These are phyloP conservation scores for Trichoderma asperelloides DNA, from an alignment of 495 filamentous ascomycete genomes.

Conservation along the genomic window DNA sequence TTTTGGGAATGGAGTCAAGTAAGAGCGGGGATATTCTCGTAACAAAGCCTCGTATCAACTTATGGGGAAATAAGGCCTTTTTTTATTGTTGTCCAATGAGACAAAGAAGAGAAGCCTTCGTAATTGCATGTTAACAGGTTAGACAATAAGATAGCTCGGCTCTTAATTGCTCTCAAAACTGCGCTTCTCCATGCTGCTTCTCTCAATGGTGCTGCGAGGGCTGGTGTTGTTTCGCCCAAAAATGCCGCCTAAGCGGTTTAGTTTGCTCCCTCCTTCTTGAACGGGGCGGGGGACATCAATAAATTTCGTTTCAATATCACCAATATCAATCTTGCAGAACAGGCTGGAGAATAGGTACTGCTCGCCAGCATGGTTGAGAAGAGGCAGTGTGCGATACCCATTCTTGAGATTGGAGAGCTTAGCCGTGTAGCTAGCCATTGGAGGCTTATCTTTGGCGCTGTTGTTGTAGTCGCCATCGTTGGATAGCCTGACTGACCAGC, in stretches of 20 bases:
- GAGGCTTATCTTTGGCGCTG: constrained; percentile 42
- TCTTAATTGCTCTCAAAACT: constrained; percentile 8
- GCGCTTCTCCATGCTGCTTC: constrained; percentile 34
- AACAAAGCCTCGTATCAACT: too few species aligned
- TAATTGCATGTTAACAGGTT: too few species aligned
- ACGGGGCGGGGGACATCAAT: constrained; percentile 31
- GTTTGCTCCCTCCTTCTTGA: constrained; percentile 33
- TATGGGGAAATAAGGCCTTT: too few species aligned
- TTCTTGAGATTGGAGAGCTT: constrained; percentile 84
- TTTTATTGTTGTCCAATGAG: too few species aligned
- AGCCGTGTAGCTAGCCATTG: constrained; percentile 80
- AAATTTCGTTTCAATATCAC: constrained; percentile 44
- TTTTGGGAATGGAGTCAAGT: neutral
- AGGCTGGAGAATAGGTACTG: constrained; percentile 90
- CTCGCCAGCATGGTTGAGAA: constrained; percentile 81
- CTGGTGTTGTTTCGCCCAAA: constrained; percentile 32
- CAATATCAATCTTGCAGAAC: constrained; percentile 74
- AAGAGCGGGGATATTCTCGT: neutral
- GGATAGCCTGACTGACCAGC: constrained; percentile 84
- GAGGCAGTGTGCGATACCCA: constrained; percentile 93
- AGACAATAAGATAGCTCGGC: neutral
- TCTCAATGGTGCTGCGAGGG: constrained; percentile 39
- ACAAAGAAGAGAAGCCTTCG: too few species aligned
- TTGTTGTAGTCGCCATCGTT: constrained; percentile 53
- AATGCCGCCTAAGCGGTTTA: constrained; percentile 41